Conservation (phyloP, 495 filamentous ascomycete genomes). For the Annulohypoxylon maeteangense region DNA sequence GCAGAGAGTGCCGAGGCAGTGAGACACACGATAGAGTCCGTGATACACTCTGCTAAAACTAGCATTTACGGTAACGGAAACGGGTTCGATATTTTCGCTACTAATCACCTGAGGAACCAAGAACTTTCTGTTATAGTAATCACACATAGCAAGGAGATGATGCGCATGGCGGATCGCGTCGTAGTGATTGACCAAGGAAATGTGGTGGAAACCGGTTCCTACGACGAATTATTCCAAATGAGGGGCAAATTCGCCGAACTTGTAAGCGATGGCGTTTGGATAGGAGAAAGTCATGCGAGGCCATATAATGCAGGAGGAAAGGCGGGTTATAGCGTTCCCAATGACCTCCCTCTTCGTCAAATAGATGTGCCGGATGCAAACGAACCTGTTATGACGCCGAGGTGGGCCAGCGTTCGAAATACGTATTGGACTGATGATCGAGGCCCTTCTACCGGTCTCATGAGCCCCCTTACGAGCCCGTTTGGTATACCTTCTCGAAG, state of each 20-base stretch:
- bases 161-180: constrained; percentile 76
- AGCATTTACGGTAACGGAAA: constrained; percentile 9
- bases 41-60: constrained; percentile 53
- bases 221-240: constrained; percentile 60
- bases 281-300: constrained; percentile 5
- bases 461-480: constrained; percentile 44
- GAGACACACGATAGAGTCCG: constrained; percentile 65
- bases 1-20: constrained; percentile 73
- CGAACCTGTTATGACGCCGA: constrained; percentile 26
- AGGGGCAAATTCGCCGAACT: constrained; percentile 51
- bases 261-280: constrained; percentile 51
- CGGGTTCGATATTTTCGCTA: not conserved
- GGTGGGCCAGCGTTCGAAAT: constrained; percentile 37
- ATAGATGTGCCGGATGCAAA: constrained; percentile 10
- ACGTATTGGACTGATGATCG: constrained; percentile 35
- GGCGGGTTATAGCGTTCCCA: not conserved
- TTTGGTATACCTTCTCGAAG: constrained; percentile 36
- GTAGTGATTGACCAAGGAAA: constrained; percentile 74
- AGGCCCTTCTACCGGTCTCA: constrained; percentile 40
- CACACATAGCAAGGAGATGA: constrained; percentile 85
- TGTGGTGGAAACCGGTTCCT: constrained; percentile 74
- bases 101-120: not conserved
- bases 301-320: not conserved
- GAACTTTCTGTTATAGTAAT: constrained; percentile 73
- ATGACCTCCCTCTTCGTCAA: constrained; percentile 39